A percentile compares a stretch with the other conserved stretches of the same genome.
These are phyloP conservation scores for Zymoseptoria passerinii DNA, from an alignment of 2,329 filamentous ascomycete species.

Conservation along the genomic window DNA sequence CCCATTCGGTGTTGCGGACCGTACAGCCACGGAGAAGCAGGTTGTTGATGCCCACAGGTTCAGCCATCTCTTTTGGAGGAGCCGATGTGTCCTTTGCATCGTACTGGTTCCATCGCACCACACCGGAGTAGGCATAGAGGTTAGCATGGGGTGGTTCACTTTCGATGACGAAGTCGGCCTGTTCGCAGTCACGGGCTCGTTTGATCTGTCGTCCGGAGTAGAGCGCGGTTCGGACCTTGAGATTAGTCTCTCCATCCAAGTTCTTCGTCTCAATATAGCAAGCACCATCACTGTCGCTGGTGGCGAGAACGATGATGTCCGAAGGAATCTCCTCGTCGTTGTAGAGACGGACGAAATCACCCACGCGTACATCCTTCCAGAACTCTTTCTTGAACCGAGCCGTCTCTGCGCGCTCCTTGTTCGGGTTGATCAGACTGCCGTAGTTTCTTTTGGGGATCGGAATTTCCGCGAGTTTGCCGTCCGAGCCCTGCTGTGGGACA, in stretches of 20 bases:
- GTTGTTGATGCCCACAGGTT: constrained; percentile 93
- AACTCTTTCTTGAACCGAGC: constrained; percentile 85
- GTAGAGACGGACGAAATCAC: constrained; percentile 93
- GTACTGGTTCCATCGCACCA: constrained; percentile 75
- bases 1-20: constrained; percentile 91
- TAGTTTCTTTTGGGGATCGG: constrained; percentile 44
- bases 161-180: constrained; percentile 76
- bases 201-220: constrained; percentile 74
- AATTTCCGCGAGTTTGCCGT: constrained; percentile 16
- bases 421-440: constrained; percentile 66
- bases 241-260: constrained; percentile 91
- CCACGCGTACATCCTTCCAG: constrained; percentile 93
- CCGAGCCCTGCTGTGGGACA: constrained; percentile 20
- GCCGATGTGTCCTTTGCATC: constrained; percentile 55
- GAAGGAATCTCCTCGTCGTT: constrained; percentile 93
- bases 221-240: constrained; percentile 88
- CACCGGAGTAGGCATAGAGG: constrained; percentile 88
- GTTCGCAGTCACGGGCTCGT: constrained; percentile 88
- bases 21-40: constrained; percentile 87
- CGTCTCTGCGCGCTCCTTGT: constrained; percentile 55
- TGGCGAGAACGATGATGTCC: constrained; percentile 84
- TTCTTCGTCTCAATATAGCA: constrained; percentile 99
- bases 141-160: constrained; percentile 90
- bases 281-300: constrained; percentile 84
- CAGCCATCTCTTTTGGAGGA: constrained; percentile 68